Evolutionary conservation across 2,329 filamentous ascomycete genomes (phyloP), one percentile per base, ranked within the genome.

Genomic region (Penicillium sp.): DNA sequence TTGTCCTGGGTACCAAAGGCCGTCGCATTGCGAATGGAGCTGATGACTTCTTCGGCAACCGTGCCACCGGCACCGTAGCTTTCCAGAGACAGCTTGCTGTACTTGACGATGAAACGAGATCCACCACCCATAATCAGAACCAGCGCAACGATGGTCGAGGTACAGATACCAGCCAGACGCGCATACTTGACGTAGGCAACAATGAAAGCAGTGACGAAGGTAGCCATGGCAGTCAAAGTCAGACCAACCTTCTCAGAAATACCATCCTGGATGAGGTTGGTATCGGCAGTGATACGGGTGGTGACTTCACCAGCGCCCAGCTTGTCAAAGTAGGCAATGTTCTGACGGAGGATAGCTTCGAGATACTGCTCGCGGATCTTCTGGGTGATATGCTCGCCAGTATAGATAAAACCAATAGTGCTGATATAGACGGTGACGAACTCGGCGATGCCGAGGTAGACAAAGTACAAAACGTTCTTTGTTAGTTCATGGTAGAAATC

Each of bases 1-100:
- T 94, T 93, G 58, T 94, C 90, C 76, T 98, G 93, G 0, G 93
- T 97, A 46, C 92, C 92, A 71, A 97, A 99, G 33, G 95, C 95
- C 7, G 92, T 88, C 6, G 94, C 91, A 72, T 96, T 98, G 65
- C 95, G 88, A 68, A 98, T 90, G 1, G 93, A 97, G 75, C 92
- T 93, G 70, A 99, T 85, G 57, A 97, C 94, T 78, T 99, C 95
- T 73, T 98, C 95, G 4, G 92, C 94, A 13, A 98, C 85, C 1
- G 89, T 93, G 59, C 93, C 94, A 65, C 93, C 94, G 52, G 87
- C 82, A 28, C 92, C 93, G 71, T 96, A 97, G 0, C 92, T 87
- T 55, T 89, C 83, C 52, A 97, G 82, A 1, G 90, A 89, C 59
- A 86, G 80, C 78, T 93, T 94, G 78, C 89, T 93, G 76, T 85